Evolutionary conservation across 1,284 basidiomycete genomes (phyloP).

Genomic region (Omphalotus olearius): DNA sequence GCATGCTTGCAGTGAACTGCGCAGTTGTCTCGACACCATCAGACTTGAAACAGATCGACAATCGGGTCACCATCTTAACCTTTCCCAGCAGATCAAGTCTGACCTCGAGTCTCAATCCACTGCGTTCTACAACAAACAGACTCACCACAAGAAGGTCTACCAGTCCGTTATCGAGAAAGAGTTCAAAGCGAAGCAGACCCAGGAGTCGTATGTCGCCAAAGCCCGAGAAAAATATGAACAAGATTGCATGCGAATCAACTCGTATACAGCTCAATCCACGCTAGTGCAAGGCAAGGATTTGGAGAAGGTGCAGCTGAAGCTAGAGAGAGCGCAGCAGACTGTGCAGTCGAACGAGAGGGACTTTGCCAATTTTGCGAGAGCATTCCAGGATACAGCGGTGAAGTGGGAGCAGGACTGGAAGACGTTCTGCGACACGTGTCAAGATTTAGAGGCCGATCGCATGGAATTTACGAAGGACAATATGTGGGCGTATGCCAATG

Average conservation of each 20-base stretch:
- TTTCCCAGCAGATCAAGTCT: slow-evolving; percentile 72
- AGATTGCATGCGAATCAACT: slow-evolving; percentile 94
- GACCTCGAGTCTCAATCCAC: slow-evolving; percentile 72
- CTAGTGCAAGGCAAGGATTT: slow-evolving; percentile 93
- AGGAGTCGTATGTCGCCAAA: slow-evolving; percentile 81
- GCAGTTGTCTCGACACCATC: slow-evolving; percentile 74
- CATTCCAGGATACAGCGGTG: slow-evolving; percentile 74
- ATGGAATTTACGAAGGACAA: slow-evolving; percentile 94
- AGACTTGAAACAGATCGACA: slow-evolving; percentile 84
- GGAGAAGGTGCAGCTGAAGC: slow-evolving; percentile 85
- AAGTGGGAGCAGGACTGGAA: slow-evolving; percentile 98
- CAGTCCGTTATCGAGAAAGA: slow-evolving; percentile 82
- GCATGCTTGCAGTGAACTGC: slow-evolving; percentile 59
- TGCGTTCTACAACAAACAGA: slow-evolving; percentile 63
- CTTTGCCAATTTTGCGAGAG: slow-evolving; percentile 83
- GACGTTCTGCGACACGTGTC: slow-evolving; percentile 87
- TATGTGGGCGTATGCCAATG: slow-evolving; percentile 95
- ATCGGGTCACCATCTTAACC: slow-evolving; percentile 61
- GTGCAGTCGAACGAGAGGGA: slow-evolving; percentile 90
- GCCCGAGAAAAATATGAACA: slow-evolving; percentile 93
- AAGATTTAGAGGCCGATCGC: slow-evolving; percentile 94
- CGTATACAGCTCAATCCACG: slow-evolving; percentile 87
- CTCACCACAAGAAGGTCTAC: slow-evolving; percentile 71
- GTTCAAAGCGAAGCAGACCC: slow-evolving; percentile 82
- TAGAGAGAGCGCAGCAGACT: slow-evolving; percentile 87